Evolutionary conservation across 495 filamentous ascomycete genomes (phyloP), one percentile per base, ranked within the genome.

Genomic region (Penicillium steckii): DNA sequence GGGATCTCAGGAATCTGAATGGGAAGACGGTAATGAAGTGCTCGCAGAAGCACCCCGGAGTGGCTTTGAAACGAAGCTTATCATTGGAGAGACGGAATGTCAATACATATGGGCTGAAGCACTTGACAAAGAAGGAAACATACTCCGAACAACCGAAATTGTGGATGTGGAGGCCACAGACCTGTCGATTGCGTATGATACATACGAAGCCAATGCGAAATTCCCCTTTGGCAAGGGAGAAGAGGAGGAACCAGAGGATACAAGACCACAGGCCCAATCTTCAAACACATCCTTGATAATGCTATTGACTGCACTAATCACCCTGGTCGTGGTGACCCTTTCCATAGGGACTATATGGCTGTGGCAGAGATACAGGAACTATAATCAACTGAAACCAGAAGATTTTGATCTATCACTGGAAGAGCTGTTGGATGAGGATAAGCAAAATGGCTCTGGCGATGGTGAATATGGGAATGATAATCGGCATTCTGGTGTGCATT

Each of bases 41-140:
- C 9, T 57, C 23, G 44, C 46, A 25, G 50, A 35, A 5, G 55
- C 48, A 1, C 22, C 17, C 2, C 50, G 52, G 26, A 54, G 52
- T 7, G 60, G 60, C 8, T 62, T 62, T 32, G 60, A 62, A 41
- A 62, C 60, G 12, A 58, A 55, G 35, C 38, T 62, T 33, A 43
- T 33, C n/a, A 19, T 62, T 33, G 26, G 33, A 8, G 26, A 55
- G 47, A 55, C 51, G 13, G 22, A 21, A 0, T 58, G 55, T 44
- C 52, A 37, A 18, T 62, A 58, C 41, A 5, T 62, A 1, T 56
- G 59, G 55, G 59, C 55, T 8, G 55, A 62, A n/a, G 59, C 59
- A 8, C 4, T 62, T 4, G 55, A 62, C 52, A 3, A 2, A 0
- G 1, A 40, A 1, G 52, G 52, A 4, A 53, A 50, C 4, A 19